Conservation (phyloP, 2,329 filamentous ascomycete genomes). For the Pseudogymnoascus sp. region DNA sequence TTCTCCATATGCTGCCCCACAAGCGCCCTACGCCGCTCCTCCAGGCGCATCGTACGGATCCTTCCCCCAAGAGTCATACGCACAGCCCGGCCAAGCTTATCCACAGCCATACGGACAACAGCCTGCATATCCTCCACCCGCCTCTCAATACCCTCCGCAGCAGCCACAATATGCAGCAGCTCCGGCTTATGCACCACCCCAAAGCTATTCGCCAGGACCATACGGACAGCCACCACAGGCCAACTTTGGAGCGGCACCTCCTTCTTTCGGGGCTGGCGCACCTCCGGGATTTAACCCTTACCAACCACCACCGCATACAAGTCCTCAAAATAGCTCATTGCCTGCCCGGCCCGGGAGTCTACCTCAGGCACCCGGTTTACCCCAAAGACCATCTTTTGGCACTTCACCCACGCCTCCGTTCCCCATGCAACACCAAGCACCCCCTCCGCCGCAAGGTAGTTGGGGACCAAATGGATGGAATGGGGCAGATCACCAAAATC, state of each 20-base stretch:
- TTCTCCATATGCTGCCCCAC: slow-evolving; percentile 25
- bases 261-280: slow-evolving; percentile 34
- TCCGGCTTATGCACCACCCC: slow-evolving; percentile 26
- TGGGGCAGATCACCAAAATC: slow-evolving; percentile 28
- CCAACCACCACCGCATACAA: slow-evolving; percentile 36
- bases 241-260: slow-evolving; percentile 24
- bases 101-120: slow-evolving; percentile 34
- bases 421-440: slow-evolving; percentile 15
- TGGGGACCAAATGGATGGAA: slow-evolving; percentile 32
- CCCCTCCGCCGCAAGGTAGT: slow-evolving; percentile 24
- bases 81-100: slow-evolving; percentile 34
- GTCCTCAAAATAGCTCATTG: slow-evolving; percentile 31
- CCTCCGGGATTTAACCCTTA: slow-evolving; percentile 37
- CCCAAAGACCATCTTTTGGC: slow-evolving; percentile 52
- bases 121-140: slow-evolving; percentile 29
- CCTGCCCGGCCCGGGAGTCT: slow-evolving; percentile 42
- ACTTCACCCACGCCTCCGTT: slow-evolving; percentile 31
- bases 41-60: slow-evolving; percentile 28
- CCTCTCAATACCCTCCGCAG: slow-evolving; percentile 25
- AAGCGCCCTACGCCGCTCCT: neutral
- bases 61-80: slow-evolving; percentile 29
- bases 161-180: slow-evolving; percentile 28
- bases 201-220: slow-evolving; percentile 26
- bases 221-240: slow-evolving; percentile 24
- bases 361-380: slow-evolving; percentile 49